Evolutionary conservation across 192 early-diverging fungal genomes (phyloP).

Genomic region (Mortierella hygrophila): DNA sequence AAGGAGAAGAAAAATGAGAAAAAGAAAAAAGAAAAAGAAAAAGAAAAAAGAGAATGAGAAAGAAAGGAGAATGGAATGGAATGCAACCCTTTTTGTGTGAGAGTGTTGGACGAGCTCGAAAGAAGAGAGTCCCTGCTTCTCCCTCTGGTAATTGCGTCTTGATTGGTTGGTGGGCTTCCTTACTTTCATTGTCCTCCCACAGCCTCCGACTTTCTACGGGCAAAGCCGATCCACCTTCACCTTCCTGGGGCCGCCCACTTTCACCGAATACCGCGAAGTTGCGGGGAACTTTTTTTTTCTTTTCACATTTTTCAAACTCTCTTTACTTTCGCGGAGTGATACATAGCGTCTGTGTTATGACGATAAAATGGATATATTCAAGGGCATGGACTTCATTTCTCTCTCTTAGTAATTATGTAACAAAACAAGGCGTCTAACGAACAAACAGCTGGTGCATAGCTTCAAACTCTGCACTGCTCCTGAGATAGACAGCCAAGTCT

Average conservation of each 20-base stretch:
- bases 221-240: neutral
- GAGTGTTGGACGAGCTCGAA: too few relatives aligned
- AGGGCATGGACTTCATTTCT: neutral
- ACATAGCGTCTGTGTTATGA: neutral
- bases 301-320: constrained; percentile 5
- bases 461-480: constrained; percentile 47
- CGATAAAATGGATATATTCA: neutral
- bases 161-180: constrained; percentile 5
- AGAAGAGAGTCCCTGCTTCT: constrained; percentile 4
- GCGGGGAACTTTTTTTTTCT: constrained; percentile 51
- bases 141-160: neutral
- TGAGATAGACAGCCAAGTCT: constrained; percentile 44
- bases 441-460: constrained; percentile 56
- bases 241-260: neutral
- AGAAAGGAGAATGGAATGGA: constrained; percentile 7
- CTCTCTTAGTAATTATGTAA: neutral
- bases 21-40: neutral
- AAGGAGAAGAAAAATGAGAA: neutral
- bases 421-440: constrained; percentile 13
- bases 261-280: constrained; percentile 6
- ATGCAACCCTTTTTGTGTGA: neutral
- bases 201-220: constrained; percentile 17
- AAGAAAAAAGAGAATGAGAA: neutral
- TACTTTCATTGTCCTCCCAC: neutral
- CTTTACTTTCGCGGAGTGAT: neutral